Evolutionary conservation across 2,329 filamentous ascomycete species (phyloP).

Genomic region (Orbilia oligospora): DNA sequence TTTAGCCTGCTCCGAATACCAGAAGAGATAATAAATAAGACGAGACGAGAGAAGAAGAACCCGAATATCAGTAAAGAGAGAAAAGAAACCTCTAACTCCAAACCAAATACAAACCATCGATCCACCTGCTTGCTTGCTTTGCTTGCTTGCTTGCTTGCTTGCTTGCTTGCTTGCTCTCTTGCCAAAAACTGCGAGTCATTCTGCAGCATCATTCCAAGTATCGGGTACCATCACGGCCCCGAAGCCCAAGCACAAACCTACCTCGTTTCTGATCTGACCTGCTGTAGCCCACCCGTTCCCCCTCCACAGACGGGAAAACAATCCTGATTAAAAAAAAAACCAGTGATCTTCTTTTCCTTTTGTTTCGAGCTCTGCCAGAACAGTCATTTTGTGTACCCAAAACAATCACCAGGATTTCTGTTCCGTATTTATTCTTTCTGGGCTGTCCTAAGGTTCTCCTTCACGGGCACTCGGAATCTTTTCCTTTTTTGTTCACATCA

Average conservation of each 20-base stretch:
- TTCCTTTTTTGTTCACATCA: slow-evolving; percentile 24
- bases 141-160: neutral
- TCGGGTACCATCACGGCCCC: slow-evolving; percentile 44
- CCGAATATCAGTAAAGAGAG: slow-evolving; percentile 9
- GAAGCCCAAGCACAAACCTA: slow-evolving; percentile 46
- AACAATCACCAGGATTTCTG: slow-evolving; percentile 14
- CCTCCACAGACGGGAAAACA: slow-evolving; percentile 28
- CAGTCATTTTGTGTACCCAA: slow-evolving; percentile 31
- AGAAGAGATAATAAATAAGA: slow-evolving; percentile 2
- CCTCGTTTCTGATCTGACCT: slow-evolving; percentile 35
- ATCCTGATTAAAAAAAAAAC: slow-evolving; percentile 22
- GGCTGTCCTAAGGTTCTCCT: slow-evolving; percentile 20
- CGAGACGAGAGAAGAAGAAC: neutral
- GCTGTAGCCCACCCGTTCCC: slow-evolving; percentile 20
- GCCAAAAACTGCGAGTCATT: slow-evolving; percentile 37
- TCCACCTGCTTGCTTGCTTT: neutral
- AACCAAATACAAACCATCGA: neutral
- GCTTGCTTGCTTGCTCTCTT: neutral
- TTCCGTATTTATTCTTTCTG: slow-evolving; percentile 33
- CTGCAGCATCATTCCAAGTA: slow-evolving; percentile 27
- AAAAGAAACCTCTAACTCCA: slow-evolving; percentile 18
- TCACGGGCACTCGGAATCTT: slow-evolving; percentile 28
- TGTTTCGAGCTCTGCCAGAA: slow-evolving; percentile 19
- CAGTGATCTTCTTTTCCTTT: slow-evolving; percentile 16
- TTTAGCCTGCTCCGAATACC: slow-evolving; percentile 37